Percentiles rank a stretch among this genome's conserved stretches.
Evolutionary conservation across 805 yeast species (phyloP).

Genomic region (Kuraishia ogatae): DNA sequence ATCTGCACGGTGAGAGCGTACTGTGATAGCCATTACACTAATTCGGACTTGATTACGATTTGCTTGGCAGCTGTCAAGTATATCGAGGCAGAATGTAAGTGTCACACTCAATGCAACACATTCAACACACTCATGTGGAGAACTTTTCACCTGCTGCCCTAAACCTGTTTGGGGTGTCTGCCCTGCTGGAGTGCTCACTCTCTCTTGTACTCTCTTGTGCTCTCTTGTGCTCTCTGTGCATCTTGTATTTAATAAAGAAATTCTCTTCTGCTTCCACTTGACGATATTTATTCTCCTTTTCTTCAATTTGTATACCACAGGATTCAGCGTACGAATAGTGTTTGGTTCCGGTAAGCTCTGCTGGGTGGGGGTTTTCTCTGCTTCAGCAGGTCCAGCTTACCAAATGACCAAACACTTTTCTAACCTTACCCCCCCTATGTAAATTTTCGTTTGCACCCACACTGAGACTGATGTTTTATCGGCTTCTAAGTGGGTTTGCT

Average conservation of each 20-base stretch:
- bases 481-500: not conserved
- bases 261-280: too few relatives aligned
- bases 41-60: not conserved
- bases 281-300: too few relatives aligned
- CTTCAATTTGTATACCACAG: not conserved
- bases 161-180: not conserved
- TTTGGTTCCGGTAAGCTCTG: not conserved
- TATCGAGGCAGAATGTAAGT: too few relatives aligned
- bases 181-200: not conserved
- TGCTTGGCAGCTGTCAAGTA: too few relatives aligned
- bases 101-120: not conserved
- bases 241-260: too few relatives aligned
- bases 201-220: too few relatives aligned
- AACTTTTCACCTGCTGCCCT: not conserved
- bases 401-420: not conserved
- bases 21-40: constrained; percentile 2
- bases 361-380: not conserved
- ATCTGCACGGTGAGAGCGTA: constrained; percentile 1
- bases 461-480: not conserved
- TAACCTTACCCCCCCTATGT: not conserved
- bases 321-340: not conserved
- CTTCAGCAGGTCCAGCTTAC: not conserved
- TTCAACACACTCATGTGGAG: too few relatives aligned
- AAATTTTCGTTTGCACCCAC: not conserved
- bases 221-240: too few relatives aligned